These are phyloP conservation scores for Calonectria honghensis DNA, from an alignment of 2,329 filamentous ascomycete species.

Conservation along the genomic window DNA sequence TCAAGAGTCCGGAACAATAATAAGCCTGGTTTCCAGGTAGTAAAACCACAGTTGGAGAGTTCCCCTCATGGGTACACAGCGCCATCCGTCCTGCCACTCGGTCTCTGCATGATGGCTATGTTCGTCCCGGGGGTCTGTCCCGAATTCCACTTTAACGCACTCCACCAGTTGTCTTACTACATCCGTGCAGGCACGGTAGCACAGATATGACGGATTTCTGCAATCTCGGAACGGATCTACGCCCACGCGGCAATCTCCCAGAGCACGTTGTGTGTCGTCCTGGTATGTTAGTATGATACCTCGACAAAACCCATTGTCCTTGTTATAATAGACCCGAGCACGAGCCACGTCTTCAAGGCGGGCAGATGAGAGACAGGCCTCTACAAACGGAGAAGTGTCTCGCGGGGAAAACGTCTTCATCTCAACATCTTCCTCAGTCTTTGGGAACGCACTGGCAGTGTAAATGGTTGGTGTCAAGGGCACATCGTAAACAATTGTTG, in stretches of 20 bases:
- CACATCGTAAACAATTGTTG: slow-evolving; percentile 19
- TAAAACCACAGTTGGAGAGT: slow-evolving; percentile 17
- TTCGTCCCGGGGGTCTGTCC: neutral
- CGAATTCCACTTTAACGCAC: slow-evolving; percentile 4
- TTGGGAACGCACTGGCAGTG: slow-evolving; percentile 10
- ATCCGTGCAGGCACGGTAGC: slow-evolving; percentile 2
- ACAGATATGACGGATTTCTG: neutral
- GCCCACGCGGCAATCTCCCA: slow-evolving; percentile 24
- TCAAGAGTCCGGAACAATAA: neutral
- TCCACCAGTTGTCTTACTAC: neutral
- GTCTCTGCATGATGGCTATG: neutral
- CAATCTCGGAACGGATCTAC: slow-evolving; percentile 15
- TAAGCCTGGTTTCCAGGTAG: slow-evolving; percentile 7
- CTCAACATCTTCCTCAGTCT: neutral
- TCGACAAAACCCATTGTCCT: neutral
- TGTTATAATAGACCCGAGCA: slow-evolving; percentile 9
- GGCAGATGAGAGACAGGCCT: slow-evolving; percentile 27
- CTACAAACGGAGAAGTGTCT: neutral
- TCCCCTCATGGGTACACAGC: slow-evolving; percentile 7
- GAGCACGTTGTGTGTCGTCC: slow-evolving; percentile 15
- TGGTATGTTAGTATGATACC: slow-evolving; percentile 14
- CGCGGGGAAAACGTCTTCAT: neutral
- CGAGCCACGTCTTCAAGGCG: neutral
- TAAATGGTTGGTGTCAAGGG: neutral
- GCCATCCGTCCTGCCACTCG: slow-evolving; percentile 8